Percentiles rank a stretch among this genome's conserved stretches.
Evolutionary conservation across 2,329 filamentous ascomycete species (phyloP).

Genomic region (Diaporthe humulicola): DNA sequence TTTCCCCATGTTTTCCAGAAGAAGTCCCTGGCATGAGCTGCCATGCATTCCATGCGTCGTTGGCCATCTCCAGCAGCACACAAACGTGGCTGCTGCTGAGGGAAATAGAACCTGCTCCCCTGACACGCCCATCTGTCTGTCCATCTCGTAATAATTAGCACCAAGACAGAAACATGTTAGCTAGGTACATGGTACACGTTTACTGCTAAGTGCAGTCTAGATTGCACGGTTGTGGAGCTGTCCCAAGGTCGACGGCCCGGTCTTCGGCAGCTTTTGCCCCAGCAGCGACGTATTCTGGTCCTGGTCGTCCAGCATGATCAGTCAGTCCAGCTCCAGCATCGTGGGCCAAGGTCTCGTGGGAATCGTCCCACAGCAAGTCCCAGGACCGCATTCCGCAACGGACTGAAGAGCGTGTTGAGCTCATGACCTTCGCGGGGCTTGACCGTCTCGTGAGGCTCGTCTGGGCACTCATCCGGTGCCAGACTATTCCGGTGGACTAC

Average conservation of each 20-base stretch:
- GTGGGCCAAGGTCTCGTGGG: constrained; percentile 1
- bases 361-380: constrained; percentile 9
- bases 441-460: constrained; percentile 13
- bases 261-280: constrained; percentile 37
- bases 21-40: constrained; percentile 4
- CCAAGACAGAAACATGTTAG: background rate
- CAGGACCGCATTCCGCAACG: background rate
- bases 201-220: background rate
- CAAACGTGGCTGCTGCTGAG: background rate
- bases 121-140: background rate
- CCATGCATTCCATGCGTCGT: background rate
- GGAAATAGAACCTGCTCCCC: background rate
- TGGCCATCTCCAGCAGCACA: background rate
- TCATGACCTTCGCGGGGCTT: constrained; percentile 3
- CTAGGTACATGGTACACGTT: background rate
- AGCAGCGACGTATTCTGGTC: background rate
- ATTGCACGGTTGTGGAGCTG: constrained; percentile 23
- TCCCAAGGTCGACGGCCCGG: constrained; percentile 30
- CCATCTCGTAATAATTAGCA: background rate
- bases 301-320: constrained; percentile 1
- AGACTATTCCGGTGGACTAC: background rate
- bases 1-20: constrained; percentile 23
- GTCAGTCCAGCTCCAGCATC: constrained; percentile 13
- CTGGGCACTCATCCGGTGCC: background rate
- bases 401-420: background rate